A percentile compares a stretch with the other conserved stretches of the same genome.
phyloP scores from a whole-genome alignment of 352 stramenopile genomes.

The Halophytophthora polymorphica region DNA sequence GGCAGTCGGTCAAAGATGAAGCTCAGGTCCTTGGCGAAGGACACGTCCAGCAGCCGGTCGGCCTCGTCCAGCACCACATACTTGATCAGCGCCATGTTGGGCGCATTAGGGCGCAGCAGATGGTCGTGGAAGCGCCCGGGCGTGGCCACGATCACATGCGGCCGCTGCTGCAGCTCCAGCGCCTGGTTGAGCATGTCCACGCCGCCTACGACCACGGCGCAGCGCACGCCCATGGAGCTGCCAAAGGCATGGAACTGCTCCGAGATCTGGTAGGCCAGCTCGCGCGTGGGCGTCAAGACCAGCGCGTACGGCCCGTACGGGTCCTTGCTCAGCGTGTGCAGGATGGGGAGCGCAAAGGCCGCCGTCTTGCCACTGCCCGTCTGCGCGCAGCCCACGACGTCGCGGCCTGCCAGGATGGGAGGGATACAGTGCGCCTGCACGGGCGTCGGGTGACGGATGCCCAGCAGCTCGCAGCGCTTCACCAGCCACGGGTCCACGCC shows the following conservation, averaged over 20 bases:
- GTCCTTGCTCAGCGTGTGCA: constrained; percentile 93
- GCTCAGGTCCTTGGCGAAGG: constrained; percentile 85
- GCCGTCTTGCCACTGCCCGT: constrained; percentile 98
- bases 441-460: constrained; percentile 84
- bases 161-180: constrained; percentile 84
- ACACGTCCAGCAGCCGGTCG: constrained; percentile 91
- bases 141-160: constrained; percentile 98
- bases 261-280: constrained; percentile 98
- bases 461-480: constrained; percentile 78
- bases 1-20: constrained; percentile 85
- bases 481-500: constrained; percentile 87
- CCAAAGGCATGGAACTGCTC: constrained; percentile 96
- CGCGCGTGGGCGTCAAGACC: constrained; percentile 95
- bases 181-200: constrained; percentile 93
- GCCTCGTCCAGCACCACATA: constrained; percentile 99
- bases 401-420: constrained; percentile 81
- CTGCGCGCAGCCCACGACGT: constrained; percentile 92
- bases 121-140: constrained; percentile 93
- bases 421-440: constrained; percentile 92
- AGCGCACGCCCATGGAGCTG: constrained; percentile 89
- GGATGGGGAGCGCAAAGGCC: constrained; percentile 96
- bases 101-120: constrained; percentile 87
- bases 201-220: constrained; percentile 94
- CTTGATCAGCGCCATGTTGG: constrained; percentile 87
- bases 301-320: constrained; percentile 95